Evolutionary conservation across 208 protist species (phyloP), one percentile per base, ranked within the genome.

Genomic region (Acanthamoeba quina): DNA sequence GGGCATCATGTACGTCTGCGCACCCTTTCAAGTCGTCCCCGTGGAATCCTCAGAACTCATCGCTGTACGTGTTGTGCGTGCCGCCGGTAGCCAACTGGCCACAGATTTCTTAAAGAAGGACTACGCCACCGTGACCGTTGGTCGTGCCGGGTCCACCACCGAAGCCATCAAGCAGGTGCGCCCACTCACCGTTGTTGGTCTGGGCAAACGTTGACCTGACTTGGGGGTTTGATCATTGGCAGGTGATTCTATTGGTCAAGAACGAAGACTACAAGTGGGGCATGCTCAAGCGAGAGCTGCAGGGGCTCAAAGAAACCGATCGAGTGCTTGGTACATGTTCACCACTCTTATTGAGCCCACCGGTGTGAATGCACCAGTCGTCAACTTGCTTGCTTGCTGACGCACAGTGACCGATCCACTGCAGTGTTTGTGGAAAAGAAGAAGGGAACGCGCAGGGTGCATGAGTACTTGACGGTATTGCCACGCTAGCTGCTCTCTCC

Each of bases 351-450:
- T 44, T 0, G 1, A n/a, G n/a, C n/a, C 19, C n/a, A 13, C 15
- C 19, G 15, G 29, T 37, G 10, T 70, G 10, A 70, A 29, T 70
- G 19, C 2, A 76, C 74, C 13, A 58, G 54, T 21, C 54, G 54
- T 58, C 44, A 58, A 31, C 34, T 37, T 37, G 34, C 52, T 49
- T 7, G 78, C 21, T 58, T 10, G 26, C 17, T 21, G 31, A 24
- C 5, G 5, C 21, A 29, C 64, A 70, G 64, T 70, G 64, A 7
- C 9, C 24, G 34, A 3, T 26, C 29, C 24, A 3, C 34, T n/a
- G 26, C 96, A 99, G 54, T 99, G 56, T 99, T 99, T 96, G 99
- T 99, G 3, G 99, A 99, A 96, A 99, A 99, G 91, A 99, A 99
- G 96, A 97, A 98, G 56, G 97, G 98, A 58, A 99, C 99, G 41